phyloP scores from a whole-genome alignment of 2,329 filamentous ascomycete genomes.

The Penicillium sp. region DNA sequence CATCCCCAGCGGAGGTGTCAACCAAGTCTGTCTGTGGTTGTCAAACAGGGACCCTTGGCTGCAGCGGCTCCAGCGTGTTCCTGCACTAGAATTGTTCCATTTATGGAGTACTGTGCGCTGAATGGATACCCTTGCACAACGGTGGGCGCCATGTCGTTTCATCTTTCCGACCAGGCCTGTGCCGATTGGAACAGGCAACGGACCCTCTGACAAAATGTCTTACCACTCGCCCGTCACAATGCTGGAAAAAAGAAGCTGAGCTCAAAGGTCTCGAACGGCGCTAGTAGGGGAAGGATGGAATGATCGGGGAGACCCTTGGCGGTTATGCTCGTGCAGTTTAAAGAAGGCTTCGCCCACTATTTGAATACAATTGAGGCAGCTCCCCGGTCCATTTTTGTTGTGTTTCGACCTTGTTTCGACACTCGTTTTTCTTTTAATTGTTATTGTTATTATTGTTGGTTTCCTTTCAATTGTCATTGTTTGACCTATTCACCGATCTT shows the following conservation, averaged over 20 bases:
- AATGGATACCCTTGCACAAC: conserved; percentile 8
- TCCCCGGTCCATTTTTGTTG: not conserved
- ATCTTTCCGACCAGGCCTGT: conserved; percentile 4
- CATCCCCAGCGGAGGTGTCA: not conserved
- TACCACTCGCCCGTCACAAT: conserved; percentile 12
- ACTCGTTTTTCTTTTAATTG: conserved; percentile 7
- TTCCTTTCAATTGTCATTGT: conserved; percentile 33
- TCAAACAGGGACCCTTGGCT: not conserved
- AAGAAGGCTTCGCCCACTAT: conserved; percentile 3
- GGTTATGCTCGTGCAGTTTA: not conserved
- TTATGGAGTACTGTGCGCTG: conserved; percentile 9
- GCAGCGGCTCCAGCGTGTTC: conserved; percentile 19
- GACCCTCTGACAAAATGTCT: conserved; percentile 20
- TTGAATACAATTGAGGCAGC: not conserved
- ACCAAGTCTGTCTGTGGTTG: not conserved
- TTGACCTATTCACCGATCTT: not conserved
- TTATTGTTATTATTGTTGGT: conserved; percentile 27
- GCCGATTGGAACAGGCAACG: conserved; percentile 21
- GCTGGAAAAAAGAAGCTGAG: not conserved
- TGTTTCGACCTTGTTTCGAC: not conserved
- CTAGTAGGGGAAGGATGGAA: not conserved
- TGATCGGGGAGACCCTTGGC: not conserved
- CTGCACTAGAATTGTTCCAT: conserved; percentile 24
- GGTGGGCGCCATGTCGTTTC: conserved; percentile 18
- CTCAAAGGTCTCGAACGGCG: not conserved